Conservation (phyloP, 768 basidiomycete species). For the Piloderma croceum region DNA sequence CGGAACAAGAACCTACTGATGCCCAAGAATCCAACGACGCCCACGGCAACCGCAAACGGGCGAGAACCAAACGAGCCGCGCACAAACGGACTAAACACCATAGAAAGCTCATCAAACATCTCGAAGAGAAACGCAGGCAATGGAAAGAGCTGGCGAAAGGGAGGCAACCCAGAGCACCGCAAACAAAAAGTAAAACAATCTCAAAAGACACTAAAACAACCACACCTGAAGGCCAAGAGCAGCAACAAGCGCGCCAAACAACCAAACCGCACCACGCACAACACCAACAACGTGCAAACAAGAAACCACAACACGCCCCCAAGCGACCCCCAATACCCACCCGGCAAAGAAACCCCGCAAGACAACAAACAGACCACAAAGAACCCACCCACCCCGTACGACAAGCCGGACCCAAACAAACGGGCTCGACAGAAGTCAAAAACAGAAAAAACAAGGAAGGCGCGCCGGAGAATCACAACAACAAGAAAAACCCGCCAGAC, state of each 20-base stretch:
- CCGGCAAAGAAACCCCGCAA: slow-evolving; percentile 90
- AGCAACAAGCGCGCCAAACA: slow-evolving; percentile 69
- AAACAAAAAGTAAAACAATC: slow-evolving; percentile 4
- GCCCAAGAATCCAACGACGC: slow-evolving; percentile 91
- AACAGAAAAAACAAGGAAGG: slow-evolving; percentile 77
- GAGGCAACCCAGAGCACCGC: slow-evolving; percentile 62
- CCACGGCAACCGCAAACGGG: slow-evolving; percentile 50
- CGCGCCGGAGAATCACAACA: slow-evolving; percentile 39
- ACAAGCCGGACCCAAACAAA: slow-evolving; percentile 90
- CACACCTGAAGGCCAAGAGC: slow-evolving; percentile 71
- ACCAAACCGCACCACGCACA: slow-evolving; percentile 51
- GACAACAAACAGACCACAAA: slow-evolving; percentile 92
- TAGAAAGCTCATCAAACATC: slow-evolving; percentile 88
- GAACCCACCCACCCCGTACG: slow-evolving; percentile 96
- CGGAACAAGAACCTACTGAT: slow-evolving; percentile 83
- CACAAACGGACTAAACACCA: slow-evolving; percentile 87
- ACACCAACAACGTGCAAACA: slow-evolving; percentile 38
- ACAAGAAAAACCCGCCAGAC: slow-evolving; percentile 34
- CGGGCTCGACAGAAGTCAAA: slow-evolving; percentile 81
- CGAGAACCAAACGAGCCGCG: slow-evolving; percentile 82
- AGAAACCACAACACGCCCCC: slow-evolving; percentile 60
- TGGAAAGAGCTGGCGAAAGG: slow-evolving; percentile 74
- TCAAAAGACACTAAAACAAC: slow-evolving; percentile 5
- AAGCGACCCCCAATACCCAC: slow-evolving; percentile 70
- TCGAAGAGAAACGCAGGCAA: slow-evolving; percentile 89